phyloP scores from a whole-genome alignment of 2,329 filamentous ascomycete species.

The Trichothecium roseum region DNA sequence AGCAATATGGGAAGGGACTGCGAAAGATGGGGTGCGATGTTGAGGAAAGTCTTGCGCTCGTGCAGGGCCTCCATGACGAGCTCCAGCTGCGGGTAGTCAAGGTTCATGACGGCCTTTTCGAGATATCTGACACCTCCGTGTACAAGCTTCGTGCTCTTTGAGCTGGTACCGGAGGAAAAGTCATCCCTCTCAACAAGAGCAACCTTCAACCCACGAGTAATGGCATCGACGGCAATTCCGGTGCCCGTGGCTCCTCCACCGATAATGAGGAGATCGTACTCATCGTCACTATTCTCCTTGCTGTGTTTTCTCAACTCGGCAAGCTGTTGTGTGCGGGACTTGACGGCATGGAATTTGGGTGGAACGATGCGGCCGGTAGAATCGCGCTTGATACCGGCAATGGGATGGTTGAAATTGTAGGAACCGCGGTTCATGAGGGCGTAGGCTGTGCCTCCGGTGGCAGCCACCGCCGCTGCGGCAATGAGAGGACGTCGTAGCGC shows the following conservation, averaged over 20 bases:
- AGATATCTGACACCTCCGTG: constrained; percentile 78
- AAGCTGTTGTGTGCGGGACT: constrained; percentile 25
- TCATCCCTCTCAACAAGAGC: constrained; percentile 76
- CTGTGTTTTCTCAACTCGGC: constrained; percentile 25
- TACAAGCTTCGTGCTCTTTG: constrained; percentile 80
- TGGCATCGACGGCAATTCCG: constrained; percentile 72
- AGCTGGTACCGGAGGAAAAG: constrained; percentile 72
- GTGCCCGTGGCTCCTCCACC: constrained; percentile 71
- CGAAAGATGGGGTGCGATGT: constrained; percentile 74
- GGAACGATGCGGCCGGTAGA: constrained; percentile 23
- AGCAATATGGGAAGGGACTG: constrained; percentile 77
- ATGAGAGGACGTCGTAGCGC: constrained; percentile 16
- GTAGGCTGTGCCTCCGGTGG: constrained; percentile 18
- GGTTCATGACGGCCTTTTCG: constrained; percentile 77
- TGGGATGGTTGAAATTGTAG: constrained; percentile 19
- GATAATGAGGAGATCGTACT: constrained; percentile 69
- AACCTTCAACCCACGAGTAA: constrained; percentile 68
- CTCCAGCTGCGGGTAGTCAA: constrained; percentile 74
- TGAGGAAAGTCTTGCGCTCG: constrained; percentile 74
- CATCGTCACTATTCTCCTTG: constrained; percentile 18
- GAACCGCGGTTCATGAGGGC: constrained; percentile 17
- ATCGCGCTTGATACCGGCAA: constrained; percentile 25
- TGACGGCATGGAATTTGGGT: constrained; percentile 23
- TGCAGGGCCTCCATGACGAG: constrained; percentile 74
- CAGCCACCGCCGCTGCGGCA: constrained; percentile 18